These are phyloP conservation scores for Haplographium delicatum DNA, from an alignment of 495 filamentous ascomycete genomes.

Conservation along the genomic window DNA sequence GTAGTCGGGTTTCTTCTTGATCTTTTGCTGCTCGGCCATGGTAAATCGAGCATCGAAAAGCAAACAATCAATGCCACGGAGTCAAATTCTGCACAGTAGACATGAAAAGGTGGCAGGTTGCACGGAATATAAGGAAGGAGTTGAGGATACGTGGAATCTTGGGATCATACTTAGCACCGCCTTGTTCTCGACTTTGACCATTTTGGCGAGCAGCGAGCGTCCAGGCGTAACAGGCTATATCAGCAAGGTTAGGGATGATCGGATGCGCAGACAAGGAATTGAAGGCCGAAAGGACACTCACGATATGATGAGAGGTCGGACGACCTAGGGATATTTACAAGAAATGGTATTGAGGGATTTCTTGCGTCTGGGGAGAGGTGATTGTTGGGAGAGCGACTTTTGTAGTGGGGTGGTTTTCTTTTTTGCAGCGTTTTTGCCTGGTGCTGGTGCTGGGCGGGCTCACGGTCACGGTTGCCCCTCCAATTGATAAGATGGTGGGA, in stretches of 20 bases:
- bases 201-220: conserved; percentile 37
- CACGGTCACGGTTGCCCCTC: too few relatives aligned
- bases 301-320: background rate
- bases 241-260: conserved; percentile 12
- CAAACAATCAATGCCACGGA: background rate
- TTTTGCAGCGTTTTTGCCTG: too few relatives aligned
- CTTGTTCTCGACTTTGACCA: conserved; percentile 84
- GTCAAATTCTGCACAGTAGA: conserved; percentile 1
- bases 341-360: conserved; percentile 20
- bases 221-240: conserved; percentile 25
- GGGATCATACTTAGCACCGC: conserved; percentile 75
- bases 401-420: conserved; percentile 22
- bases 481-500: too few relatives aligned
- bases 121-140: background rate
- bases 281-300: background rate
- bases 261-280: background rate
- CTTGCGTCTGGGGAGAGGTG: background rate
- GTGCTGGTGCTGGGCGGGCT: too few relatives aligned
- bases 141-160: conserved; percentile 15
- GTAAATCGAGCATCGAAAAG: conserved; percentile 9
- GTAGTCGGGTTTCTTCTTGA: conserved; percentile 34
- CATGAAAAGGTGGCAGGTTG: background rate
- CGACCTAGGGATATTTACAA: conserved; percentile 10
- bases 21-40: conserved; percentile 1
- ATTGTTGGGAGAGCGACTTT: too few relatives aligned